Conservation (phyloP, 164 flowering plant genomes). For the Tinospora cordifolia region DNA sequence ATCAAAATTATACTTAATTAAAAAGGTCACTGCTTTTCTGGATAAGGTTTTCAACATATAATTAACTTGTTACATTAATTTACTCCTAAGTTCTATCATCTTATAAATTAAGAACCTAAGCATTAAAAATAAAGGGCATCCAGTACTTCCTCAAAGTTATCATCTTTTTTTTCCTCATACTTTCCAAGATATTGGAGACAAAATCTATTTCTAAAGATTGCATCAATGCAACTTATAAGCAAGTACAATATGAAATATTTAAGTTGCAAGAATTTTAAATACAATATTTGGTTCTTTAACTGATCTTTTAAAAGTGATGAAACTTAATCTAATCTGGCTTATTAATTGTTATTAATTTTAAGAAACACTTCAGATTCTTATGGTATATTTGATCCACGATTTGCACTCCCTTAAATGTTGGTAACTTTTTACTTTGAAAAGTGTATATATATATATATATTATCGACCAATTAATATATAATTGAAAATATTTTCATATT, state of each 20-base stretch:
- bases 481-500: not conserved
- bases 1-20: constrained; percentile 12
- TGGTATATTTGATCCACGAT: constrained; percentile 4
- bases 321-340: constrained; percentile 7
- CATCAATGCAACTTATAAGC: constrained; percentile 13
- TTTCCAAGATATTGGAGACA: constrained; percentile 5
- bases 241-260: constrained; percentile 17
- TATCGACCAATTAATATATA: not conserved
- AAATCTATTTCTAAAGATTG: constrained; percentile 14
- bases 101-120: constrained; percentile 9
- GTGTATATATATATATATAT: not conserved
- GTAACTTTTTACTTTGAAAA: constrained; percentile 10
- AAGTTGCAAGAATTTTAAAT: constrained; percentile 6
- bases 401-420: constrained; percentile 31
- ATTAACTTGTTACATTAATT: not conserved
- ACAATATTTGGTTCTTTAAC: not conserved
- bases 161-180: constrained; percentile 6
- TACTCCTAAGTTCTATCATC: not conserved
- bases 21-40: constrained; percentile 6
- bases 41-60: constrained; percentile 10
- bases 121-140: constrained; percentile 1
- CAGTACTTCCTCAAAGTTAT: constrained; percentile 7
- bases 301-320: constrained; percentile 4
- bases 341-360: constrained; percentile 4
- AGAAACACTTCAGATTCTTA: constrained; percentile 4